These are phyloP conservation scores for Ganoderma resinaceum DNA, from an alignment of 1,284 basidiomycete genomes.

Conservation along the genomic window DNA sequence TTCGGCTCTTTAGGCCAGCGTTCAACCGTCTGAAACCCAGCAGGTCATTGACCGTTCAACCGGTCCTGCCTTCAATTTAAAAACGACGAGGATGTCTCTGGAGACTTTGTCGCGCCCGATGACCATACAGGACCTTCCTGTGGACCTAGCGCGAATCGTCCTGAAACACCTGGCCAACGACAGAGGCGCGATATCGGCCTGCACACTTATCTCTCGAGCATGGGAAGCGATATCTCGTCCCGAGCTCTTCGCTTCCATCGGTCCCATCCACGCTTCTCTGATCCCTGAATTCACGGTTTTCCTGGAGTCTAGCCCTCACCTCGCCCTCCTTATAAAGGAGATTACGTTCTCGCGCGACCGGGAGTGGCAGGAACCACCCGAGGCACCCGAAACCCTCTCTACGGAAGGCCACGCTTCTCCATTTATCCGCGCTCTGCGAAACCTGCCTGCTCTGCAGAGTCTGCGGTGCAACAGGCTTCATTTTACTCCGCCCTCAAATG, in stretches of 20 bases:
- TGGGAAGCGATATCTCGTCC: background rate
- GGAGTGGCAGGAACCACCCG: conserved; percentile 1
- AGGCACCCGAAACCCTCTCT: background rate
- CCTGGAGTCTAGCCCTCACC: background rate
- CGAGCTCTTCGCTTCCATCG: conserved; percentile 2
- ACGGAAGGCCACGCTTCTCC: background rate
- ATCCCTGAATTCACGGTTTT: background rate
- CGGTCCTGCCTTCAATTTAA: background rate
- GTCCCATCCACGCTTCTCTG: background rate
- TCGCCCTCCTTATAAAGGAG: background rate
- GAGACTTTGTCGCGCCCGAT: background rate
- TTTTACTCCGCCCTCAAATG: background rate
- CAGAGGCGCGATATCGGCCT: background rate
- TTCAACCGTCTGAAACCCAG: background rate
- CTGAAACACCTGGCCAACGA: background rate
- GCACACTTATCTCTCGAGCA: conserved; percentile 4
- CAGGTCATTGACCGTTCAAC: background rate
- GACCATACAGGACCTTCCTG: background rate
- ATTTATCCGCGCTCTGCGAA: background rate
- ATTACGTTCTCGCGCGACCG: background rate
- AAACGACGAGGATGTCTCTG: background rate
- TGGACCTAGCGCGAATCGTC: background rate
- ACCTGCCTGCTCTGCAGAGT: background rate
- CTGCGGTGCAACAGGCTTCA: background rate
- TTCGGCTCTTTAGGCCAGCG: background rate